Base-by-base conservation (phyloP, 2,329 filamentous ascomycete genomes). In the Colletotrichum salicis region DNA sequence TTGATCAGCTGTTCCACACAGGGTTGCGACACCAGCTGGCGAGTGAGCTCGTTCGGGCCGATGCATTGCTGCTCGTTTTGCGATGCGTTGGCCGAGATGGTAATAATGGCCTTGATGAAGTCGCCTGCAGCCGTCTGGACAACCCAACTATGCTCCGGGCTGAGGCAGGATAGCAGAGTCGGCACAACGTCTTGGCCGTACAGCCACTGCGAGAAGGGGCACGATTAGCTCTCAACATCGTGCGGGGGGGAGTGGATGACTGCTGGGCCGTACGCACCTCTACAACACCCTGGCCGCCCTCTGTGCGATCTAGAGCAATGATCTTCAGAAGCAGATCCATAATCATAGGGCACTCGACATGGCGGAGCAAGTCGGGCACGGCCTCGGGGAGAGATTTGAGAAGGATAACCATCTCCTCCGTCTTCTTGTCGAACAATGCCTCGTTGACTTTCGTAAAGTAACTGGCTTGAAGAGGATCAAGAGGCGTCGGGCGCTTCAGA, bases 371-470 rank as follows among this genome's bases (percentile, higher is more conserved):
- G 74, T 95, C 91, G 13, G 93, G 87, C 27, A 99, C 90, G 52
- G 96, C 93, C 64, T 92, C 90, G 41, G 96, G 93, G 60, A 97
- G 84, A 2, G 91, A 92, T 80, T 95, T 97, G 82, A 99, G 90
- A 73, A 99, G 91, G 22, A 92, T 91, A 75, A 98, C 87, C 96
- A 98, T 99, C 75, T 98, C 96, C 78, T 97, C 94, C 6, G 97
- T 98, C 88, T 98, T 98, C 84, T 96, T 97, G 81, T 98, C 96
- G 67, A 99, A 92, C 24, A 99, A 85, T n/a, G 94, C 93, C 84
- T 99, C 96, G 82, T 98, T 98, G 79, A 99, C 95, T 80, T 98
- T 99, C 67, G 96, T 98, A 80, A 99, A 99, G 81, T 99, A 99
- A 78, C 95, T 95, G 22, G 96, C 96, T 83, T 98, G 96, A 6